Evolutionary conservation across 345 rosid genomes (phyloP).

Genomic region (Microcos paniculata): DNA sequence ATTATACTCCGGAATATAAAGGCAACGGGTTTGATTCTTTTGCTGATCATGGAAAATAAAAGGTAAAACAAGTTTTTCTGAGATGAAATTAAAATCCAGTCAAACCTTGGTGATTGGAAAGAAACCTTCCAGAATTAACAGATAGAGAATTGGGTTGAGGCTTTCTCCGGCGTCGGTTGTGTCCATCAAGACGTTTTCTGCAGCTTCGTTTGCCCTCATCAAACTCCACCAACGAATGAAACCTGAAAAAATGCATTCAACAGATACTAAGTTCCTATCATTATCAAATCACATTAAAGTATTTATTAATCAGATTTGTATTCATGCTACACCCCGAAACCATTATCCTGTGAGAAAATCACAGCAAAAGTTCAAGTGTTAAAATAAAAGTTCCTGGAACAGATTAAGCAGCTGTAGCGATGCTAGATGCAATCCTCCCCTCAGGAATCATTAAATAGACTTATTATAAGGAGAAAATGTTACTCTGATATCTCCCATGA

Average conservation of each 20-base stretch:
- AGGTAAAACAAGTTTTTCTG: background rate
- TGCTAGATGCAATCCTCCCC: too few species aligned
- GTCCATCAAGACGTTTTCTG: conserved; percentile 79
- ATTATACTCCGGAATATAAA: background rate
- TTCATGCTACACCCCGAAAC: background rate
- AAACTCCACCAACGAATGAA: conserved; percentile 73
- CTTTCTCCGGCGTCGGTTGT: conserved; percentile 71
- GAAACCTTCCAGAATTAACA: conserved; percentile 39
- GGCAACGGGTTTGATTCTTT: background rate
- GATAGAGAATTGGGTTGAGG: conserved; percentile 54
- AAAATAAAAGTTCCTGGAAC: background rate
- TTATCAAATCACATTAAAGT: background rate
- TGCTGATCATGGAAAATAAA: background rate
- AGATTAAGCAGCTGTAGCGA: background rate
- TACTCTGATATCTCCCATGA: too few species aligned
- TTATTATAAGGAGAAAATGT: too few species aligned
- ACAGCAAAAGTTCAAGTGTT: background rate
- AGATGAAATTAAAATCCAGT: background rate
- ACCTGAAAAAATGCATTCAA: conserved; percentile 33
- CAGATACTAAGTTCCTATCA: background rate
- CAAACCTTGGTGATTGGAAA: conserved; percentile 51
- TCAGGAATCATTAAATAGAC: too few species aligned
- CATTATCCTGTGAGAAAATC: background rate
- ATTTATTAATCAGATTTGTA: background rate
- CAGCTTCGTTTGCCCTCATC: conserved; percentile 82